phyloP scores from a whole-genome alignment of 345 rosid genomes.

The Eucalyptus pauciflora region DNA sequence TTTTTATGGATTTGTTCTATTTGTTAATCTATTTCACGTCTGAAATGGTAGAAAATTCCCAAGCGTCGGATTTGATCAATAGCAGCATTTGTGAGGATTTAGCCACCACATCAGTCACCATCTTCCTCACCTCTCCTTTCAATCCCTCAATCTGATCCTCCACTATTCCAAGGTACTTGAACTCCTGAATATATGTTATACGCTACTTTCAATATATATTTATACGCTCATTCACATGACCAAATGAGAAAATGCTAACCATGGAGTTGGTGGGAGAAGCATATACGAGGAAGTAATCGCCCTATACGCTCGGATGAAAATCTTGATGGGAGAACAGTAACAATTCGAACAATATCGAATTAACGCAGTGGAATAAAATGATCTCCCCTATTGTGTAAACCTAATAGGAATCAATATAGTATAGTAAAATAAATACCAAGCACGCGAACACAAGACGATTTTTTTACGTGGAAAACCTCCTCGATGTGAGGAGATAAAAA shows the following conservation, averaged over 20 bases:
- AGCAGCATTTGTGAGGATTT: background rate
- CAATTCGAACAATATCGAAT: no score
- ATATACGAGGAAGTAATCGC: conserved; percentile 3
- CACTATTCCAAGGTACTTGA: background rate
- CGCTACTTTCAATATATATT: background rate
- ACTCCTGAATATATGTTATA: background rate
- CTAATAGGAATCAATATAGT: no score
- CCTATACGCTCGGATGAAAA: conserved; percentile 8
- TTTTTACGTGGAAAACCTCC: no score
- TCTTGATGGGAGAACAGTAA: background rate
- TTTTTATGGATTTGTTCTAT: background rate
- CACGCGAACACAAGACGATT: no score
- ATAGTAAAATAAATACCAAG: no score
- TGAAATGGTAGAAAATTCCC: background rate
- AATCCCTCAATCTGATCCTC: background rate
- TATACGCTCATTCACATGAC: background rate
- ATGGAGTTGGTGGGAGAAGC: background rate
- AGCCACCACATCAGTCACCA: background rate
- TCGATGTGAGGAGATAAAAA: no score
- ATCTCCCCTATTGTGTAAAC: no score
- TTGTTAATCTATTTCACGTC: background rate
- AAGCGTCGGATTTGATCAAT: background rate
- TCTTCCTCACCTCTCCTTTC: conserved; percentile 7
- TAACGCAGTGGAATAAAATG: no score
- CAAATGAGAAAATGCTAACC: background rate